These are phyloP conservation scores for Elongisporangium senticosum DNA, from an alignment of 352 stramenopile species.

Conservation along the genomic window DNA sequence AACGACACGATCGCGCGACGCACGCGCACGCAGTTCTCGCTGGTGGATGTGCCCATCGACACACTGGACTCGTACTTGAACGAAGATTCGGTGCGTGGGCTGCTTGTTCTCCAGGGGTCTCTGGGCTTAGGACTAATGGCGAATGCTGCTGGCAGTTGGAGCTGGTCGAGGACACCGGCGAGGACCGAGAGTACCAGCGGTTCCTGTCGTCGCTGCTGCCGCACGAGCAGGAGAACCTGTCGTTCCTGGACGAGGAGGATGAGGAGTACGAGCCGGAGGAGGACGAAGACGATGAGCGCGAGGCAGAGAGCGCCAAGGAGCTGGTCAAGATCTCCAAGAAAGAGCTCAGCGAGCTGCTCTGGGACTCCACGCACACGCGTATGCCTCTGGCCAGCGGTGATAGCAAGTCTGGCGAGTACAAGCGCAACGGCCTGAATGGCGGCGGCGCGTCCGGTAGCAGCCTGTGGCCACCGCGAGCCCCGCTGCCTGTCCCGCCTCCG, in stretches of 20 bases:
- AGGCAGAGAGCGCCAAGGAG: constrained; percentile 18
- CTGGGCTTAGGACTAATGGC: constrained; percentile 6
- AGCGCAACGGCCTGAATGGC: not conserved
- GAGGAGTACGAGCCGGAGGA: constrained; percentile 74
- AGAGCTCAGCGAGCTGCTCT: constrained; percentile 74
- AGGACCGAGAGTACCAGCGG: constrained; percentile 75
- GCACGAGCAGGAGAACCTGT: constrained; percentile 64
- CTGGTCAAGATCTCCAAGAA: constrained; percentile 62
- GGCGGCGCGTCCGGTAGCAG: not conserved
- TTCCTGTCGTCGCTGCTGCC: constrained; percentile 77
- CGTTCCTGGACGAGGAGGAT: constrained; percentile 82
- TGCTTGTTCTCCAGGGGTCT: not conserved
- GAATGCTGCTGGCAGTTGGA: constrained; percentile 11
- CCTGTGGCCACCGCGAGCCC: not conserved
- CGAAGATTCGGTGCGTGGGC: constrained; percentile 7
- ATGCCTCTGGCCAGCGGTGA: constrained; percentile 18
- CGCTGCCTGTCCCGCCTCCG: not conserved
- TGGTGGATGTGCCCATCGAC: constrained; percentile 71
- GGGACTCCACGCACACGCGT: constrained; percentile 71
- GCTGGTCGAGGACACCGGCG: constrained; percentile 20
- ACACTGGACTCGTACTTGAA: constrained; percentile 52
- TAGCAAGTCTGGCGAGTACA: constrained; percentile 5
- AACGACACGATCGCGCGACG: constrained; percentile 55
- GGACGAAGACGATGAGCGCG: constrained; percentile 68
- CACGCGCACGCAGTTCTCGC: constrained; percentile 72